These are phyloP conservation scores for Punctularia strigosozonata DNA, from an alignment of 768 basidiomycete species.

Conservation along the genomic window DNA sequence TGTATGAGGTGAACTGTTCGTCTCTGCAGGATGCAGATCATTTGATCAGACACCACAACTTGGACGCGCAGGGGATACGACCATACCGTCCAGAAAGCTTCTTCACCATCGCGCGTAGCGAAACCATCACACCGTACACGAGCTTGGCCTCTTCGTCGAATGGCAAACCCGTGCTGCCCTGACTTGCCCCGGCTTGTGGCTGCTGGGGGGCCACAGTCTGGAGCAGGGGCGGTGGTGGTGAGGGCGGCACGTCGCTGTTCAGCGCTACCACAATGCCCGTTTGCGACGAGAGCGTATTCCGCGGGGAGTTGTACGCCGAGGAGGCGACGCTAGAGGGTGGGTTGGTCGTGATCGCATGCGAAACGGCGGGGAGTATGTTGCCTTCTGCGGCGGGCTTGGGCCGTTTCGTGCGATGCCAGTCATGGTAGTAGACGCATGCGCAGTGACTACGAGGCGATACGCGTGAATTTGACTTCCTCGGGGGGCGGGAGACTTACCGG, in stretches of 20 bases:
- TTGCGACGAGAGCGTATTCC: slow-evolving; percentile 52
- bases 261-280: slow-evolving; percentile 63
- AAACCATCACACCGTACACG: slow-evolving; percentile 91
- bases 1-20: slow-evolving; percentile 84
- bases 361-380: slow-evolving; percentile 70
- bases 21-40: slow-evolving; percentile 55
- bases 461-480: not conserved
- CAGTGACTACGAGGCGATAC: slow-evolving; percentile 53
- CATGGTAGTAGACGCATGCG: slow-evolving; percentile 88
- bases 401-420: slow-evolving; percentile 77
- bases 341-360: slow-evolving; percentile 44
- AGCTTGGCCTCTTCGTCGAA: slow-evolving; percentile 98
- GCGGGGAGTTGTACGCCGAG: slow-evolving; percentile 39
- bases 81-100: slow-evolving; percentile 78
- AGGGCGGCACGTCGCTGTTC: slow-evolving; percentile 28
- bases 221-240: slow-evolving; percentile 24
- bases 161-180: slow-evolving; percentile 49
- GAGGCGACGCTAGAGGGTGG: slow-evolving; percentile 19
- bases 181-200: slow-evolving; percentile 13
- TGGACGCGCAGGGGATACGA: slow-evolving; percentile 1
- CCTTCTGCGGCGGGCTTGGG: slow-evolving; percentile 64
- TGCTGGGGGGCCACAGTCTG: slow-evolving; percentile 20
- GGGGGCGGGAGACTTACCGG: slow-evolving; percentile 34
- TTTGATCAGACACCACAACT: not conserved
- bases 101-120: slow-evolving; percentile 88